Conservation (phyloP, 192 early-diverging fungal genomes). For the Spinellus fusiger region DNA sequence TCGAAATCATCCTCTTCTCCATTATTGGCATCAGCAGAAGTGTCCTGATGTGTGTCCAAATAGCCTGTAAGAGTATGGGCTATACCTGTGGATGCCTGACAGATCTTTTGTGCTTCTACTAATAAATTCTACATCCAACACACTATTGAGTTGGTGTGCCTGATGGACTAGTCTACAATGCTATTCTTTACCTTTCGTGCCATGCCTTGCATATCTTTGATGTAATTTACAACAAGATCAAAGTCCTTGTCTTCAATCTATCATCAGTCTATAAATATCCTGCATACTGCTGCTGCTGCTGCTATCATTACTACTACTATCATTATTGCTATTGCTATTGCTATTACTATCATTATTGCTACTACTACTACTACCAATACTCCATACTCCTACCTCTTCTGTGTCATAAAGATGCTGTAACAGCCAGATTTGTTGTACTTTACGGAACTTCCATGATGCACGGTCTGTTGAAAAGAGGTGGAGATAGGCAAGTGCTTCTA, state of each 20-base stretch:
- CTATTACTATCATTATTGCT: no score
- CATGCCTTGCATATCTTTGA: constrained; percentile 30
- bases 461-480: constrained; percentile 18
- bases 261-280: not conserved
- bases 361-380: not conserved
- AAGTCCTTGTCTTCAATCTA: constrained; percentile 28
- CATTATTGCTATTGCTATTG: no score
- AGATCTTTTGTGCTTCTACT: constrained; percentile 25
- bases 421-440: constrained; percentile 29
- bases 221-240: constrained; percentile 19
- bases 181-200: constrained; percentile 23
- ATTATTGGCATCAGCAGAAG: not conserved
- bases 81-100: constrained; percentile 11
- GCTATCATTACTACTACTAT: no score
- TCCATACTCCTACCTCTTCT: not conserved
- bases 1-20: constrained; percentile 33
- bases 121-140: not conserved
- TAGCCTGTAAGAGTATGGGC: constrained; percentile 8
- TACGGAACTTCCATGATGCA: constrained; percentile 28
- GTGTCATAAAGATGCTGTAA: constrained; percentile 23
- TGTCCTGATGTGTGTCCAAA: not conserved
- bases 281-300: no score
- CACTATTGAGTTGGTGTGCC: not conserved
- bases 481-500: constrained; percentile 23
- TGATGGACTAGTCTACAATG: no score